phyloP scores from a whole-genome alignment of 1,139 yeast species.

The Geotrichum restrictum region DNA sequence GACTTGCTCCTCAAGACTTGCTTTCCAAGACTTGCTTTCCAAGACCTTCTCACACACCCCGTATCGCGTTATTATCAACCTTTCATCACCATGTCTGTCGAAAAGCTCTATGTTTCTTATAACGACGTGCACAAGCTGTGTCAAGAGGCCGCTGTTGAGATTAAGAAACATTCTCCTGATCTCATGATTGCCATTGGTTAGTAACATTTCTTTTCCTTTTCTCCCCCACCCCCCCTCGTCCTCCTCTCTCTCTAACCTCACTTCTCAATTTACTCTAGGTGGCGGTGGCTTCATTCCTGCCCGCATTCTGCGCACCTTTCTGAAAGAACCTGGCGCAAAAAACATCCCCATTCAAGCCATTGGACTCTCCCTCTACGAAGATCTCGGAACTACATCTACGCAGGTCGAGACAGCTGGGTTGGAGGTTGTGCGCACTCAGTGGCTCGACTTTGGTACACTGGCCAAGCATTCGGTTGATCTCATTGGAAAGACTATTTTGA shows the following conservation, averaged over 20 bases:
- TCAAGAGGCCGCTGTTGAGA: slow-evolving; percentile 71
- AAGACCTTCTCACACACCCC: too few relatives aligned
- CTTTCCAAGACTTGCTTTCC: not conserved
- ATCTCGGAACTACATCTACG: slow-evolving; percentile 53
- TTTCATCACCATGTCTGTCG: slow-evolving; percentile 25
- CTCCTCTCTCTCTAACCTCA: not conserved
- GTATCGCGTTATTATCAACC: too few relatives aligned
- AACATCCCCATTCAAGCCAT: slow-evolving; percentile 93
- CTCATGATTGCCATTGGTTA: slow-evolving; percentile 76
- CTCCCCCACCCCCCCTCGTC: not conserved
- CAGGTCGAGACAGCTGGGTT: slow-evolving; percentile 66
- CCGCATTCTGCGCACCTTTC: slow-evolving; percentile 83
- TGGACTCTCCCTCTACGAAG: slow-evolving; percentile 85
- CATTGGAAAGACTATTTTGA: slow-evolving; percentile 75
- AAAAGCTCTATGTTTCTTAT: slow-evolving; percentile 80
- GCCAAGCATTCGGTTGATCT: slow-evolving; percentile 59
- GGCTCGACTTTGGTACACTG: slow-evolving; percentile 75
- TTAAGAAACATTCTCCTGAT: slow-evolving; percentile 73
- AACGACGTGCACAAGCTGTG: slow-evolving; percentile 91
- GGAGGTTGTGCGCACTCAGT: slow-evolving; percentile 88
- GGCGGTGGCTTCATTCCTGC: slow-evolving; percentile 98
- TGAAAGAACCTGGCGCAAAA: slow-evolving; percentile 80
- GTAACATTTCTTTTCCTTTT: slow-evolving; percentile 27
- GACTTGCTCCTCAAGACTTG: not conserved
- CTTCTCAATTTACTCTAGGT: too few relatives aligned